Evolutionary conservation across 2,329 filamentous ascomycete genomes (phyloP).

Genomic region (Raffaelea deltoideospora): DNA sequence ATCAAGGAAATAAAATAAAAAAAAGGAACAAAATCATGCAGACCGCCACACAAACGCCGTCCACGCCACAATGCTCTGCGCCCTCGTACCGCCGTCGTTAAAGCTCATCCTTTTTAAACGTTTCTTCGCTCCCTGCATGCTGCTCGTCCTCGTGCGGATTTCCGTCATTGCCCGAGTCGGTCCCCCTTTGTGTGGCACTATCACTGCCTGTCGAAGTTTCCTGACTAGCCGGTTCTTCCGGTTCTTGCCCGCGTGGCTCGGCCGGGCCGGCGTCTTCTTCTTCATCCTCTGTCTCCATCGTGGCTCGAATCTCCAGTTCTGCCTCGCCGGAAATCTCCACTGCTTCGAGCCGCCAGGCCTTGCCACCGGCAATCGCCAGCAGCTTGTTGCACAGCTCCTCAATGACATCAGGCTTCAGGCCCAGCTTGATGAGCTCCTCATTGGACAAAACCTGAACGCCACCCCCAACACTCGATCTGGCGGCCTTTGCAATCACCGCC

Average conservation of each 20-base stretch:
- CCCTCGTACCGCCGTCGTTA: no score
- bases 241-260: background rate
- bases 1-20: no score
- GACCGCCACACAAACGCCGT: no score
- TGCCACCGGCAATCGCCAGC: slow-evolving; percentile 51
- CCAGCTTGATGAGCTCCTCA: slow-evolving; percentile 52
- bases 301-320: slow-evolving; percentile 51
- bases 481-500: slow-evolving; percentile 29
- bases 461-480: slow-evolving; percentile 42
- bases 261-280: slow-evolving; percentile 9
- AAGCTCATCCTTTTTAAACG: slow-evolving; percentile 32
- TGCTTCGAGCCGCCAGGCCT: slow-evolving; percentile 68
- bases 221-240: background rate
- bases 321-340: slow-evolving; percentile 48
- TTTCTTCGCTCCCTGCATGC: slow-evolving; percentile 29
- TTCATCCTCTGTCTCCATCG: slow-evolving; percentile 38
- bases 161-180: background rate
- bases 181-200: no score
- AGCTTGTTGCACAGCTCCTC: slow-evolving; percentile 55
- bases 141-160: background rate
- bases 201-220: background rate
- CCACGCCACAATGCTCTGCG: no score
- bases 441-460: slow-evolving; percentile 44
- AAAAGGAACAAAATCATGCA: background rate
- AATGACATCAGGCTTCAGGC: slow-evolving; percentile 50